Evolutionary conservation across 2,329 filamentous ascomycete species (phyloP).

Genomic region (Calonectria naviculata): DNA sequence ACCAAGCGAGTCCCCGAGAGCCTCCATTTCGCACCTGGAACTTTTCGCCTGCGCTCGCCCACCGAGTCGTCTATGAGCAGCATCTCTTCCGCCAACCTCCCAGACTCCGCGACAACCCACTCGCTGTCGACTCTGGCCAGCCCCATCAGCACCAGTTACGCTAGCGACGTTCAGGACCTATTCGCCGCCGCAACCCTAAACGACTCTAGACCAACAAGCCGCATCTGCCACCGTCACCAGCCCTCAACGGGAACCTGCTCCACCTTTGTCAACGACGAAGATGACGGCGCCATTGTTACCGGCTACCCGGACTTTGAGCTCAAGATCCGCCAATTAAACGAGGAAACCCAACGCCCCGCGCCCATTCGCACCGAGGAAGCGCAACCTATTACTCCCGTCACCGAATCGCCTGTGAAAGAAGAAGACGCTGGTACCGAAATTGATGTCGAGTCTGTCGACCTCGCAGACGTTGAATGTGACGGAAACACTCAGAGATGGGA

Average conservation of each 20-base stretch:
- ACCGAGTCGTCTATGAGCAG: conserved; percentile 53
- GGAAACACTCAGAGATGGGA: conserved; percentile 28
- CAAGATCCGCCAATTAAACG: conserved; percentile 34
- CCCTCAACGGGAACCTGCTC: conserved; percentile 50
- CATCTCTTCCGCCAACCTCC: conserved; percentile 49
- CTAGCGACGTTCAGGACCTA: conserved; percentile 47
- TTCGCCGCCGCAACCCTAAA: conserved; percentile 41
- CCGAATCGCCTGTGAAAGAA: conserved; percentile 34
- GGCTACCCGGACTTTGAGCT: conserved; percentile 42
- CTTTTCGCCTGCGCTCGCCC: conserved; percentile 47
- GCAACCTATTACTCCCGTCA: conserved; percentile 26
- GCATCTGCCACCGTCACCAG: conserved; percentile 46
- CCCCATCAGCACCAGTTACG: conserved; percentile 49
- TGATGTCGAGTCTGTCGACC: conserved; percentile 25
- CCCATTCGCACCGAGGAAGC: conserved; percentile 12
- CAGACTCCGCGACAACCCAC: conserved; percentile 52
- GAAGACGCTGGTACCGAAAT: conserved; percentile 31
- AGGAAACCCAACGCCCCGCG: conserved; percentile 9
- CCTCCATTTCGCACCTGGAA: conserved; percentile 40
- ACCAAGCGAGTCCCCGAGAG: conserved; percentile 44
- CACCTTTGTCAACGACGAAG: conserved; percentile 51
- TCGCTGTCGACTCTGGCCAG: conserved; percentile 50
- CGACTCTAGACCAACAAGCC: conserved; percentile 39
- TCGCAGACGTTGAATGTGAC: conserved; percentile 21
- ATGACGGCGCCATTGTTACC: conserved; percentile 41